Evolutionary conservation across 495 filamentous ascomycete genomes (phyloP), one percentile per base, ranked within the genome.

Genomic region (Articulospora tetracladia): DNA sequence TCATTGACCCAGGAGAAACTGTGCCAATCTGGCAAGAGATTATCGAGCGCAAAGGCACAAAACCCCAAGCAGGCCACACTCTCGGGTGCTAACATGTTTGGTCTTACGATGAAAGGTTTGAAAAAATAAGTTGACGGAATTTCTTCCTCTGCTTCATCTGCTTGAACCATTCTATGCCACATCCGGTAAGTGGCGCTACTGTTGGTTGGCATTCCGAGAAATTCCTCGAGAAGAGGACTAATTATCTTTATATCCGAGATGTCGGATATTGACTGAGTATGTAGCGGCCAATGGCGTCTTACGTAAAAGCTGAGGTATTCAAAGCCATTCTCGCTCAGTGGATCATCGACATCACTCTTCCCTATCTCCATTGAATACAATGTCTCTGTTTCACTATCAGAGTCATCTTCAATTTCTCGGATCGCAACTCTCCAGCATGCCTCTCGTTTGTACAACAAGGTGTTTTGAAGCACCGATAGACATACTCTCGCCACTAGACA

Each of bases 21-120:
- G 69, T 68, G 72, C 73, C 70, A 72, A 36, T 70, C 68, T 11
- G 59, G 61, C 17, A 75, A 46, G 32, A 68, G 47, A 24, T 34
- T 47, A 50, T 63, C 59, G 47, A 72, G 55, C 6, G 60, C 56
- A 36, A 73, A 70, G 22, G 54, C 51, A 39, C 70, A 75, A 28
- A 69, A 66, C 12, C 68, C 58, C 25, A 67, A 71, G 51, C 32
- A 3, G 2, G 57, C 30, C 1, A 25, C 25, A 19, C 25, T 12
- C 23, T 66, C 52, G 17, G 64, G 2, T 20, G 24, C 6, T 12
- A 64, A 53, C 3, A 34, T 30, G 11, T 11, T 20, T 19, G 17
- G 7, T 32, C 13, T 32, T 3, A 53, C 4, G 25, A 24, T 7
- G 17, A 22, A n/a, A 51, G 11, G 3, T 51, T 26, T 12, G 12